These are phyloP conservation scores for Nigrospora sphaerica DNA, from an alignment of 2,329 filamentous ascomycete genomes.

Conservation along the genomic window DNA sequence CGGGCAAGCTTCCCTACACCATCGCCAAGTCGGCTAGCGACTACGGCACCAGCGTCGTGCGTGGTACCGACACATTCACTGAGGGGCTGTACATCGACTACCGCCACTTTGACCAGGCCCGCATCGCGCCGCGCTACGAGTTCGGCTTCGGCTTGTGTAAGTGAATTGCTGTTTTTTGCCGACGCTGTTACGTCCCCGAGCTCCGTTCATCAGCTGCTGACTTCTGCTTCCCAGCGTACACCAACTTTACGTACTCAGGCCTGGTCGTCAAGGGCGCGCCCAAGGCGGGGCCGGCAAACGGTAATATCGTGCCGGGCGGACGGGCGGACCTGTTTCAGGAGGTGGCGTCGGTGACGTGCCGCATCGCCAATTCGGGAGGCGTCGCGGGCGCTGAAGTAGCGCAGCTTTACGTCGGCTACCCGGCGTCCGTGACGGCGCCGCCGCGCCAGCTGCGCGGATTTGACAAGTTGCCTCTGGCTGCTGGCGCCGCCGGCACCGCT, in stretches of 20 bases:
- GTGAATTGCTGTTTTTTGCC: neutral
- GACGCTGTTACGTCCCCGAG: neutral
- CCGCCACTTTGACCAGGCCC: slow-evolving; percentile 42
- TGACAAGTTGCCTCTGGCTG: slow-evolving; percentile 46
- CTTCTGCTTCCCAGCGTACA: slow-evolving; percentile 27
- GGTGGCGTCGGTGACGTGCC: slow-evolving; percentile 39
- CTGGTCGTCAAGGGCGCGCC: slow-evolving; percentile 16
- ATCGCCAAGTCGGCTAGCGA: slow-evolving; percentile 41
- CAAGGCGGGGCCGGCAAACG: slow-evolving; percentile 33
- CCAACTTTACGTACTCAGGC: slow-evolving; percentile 19
- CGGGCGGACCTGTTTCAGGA: slow-evolving; percentile 49
- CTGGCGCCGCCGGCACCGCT: slow-evolving; percentile 39
- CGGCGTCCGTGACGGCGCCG: slow-evolving; percentile 26
- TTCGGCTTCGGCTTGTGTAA: slow-evolving; percentile 47
- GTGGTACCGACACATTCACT: slow-evolving; percentile 10
- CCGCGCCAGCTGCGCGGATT: slow-evolving; percentile 55
- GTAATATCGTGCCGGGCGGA: slow-evolving; percentile 40
- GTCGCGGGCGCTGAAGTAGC: slow-evolving; percentile 46
- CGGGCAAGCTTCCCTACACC: slow-evolving; percentile 52
- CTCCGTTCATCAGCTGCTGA: neutral
- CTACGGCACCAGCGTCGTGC: slow-evolving; percentile 35
- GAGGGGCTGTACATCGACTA: slow-evolving; percentile 52
- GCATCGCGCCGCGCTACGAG: slow-evolving; percentile 42
- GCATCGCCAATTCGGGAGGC: slow-evolving; percentile 44
- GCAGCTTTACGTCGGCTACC: slow-evolving; percentile 49